phyloP scores from a whole-genome alignment of 257 asterid species.

The Solanum infundibuliforme region DNA sequence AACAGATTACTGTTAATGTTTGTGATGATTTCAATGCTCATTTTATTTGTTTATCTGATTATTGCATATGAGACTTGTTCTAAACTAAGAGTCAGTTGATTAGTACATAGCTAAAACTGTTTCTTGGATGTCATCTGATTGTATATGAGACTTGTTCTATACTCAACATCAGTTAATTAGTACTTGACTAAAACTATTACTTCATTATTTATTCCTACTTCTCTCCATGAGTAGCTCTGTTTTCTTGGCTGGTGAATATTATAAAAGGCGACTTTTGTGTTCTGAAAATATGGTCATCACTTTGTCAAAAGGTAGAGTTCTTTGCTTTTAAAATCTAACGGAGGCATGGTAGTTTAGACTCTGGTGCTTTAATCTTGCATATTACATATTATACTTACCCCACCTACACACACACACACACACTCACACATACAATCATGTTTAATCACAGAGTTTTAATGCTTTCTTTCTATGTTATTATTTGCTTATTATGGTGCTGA shows the following conservation, averaged over 20 bases:
- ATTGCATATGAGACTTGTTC: neutral
- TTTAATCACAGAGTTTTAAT: neutral
- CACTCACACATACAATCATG: neutral
- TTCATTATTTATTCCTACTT: neutral
- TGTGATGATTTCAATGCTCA: neutral
- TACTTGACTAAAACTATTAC: neutral
- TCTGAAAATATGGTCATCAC: neutral
- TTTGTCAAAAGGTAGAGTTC: neutral
- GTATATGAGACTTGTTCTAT: neutral
- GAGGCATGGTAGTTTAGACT: neutral
- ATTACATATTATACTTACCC: neutral
- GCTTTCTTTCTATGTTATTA: neutral
- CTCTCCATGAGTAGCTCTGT: neutral
- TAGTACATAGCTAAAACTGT: neutral
- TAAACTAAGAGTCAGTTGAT: neutral
- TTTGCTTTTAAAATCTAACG: neutral
- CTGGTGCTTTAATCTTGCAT: neutral
- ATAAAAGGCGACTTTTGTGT: neutral
- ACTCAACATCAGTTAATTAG: neutral
- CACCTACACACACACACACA: neutral
- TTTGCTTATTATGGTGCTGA: neutral
- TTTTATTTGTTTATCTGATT: neutral
- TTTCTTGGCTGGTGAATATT: neutral
- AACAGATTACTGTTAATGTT: neutral
- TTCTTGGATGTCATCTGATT: neutral